A percentile compares a stretch with the other conserved stretches of the same genome.
Evolutionary conservation across 176 grass and related monocot genomes (phyloP).

Genomic region (Lolium multiflorum): DNA sequence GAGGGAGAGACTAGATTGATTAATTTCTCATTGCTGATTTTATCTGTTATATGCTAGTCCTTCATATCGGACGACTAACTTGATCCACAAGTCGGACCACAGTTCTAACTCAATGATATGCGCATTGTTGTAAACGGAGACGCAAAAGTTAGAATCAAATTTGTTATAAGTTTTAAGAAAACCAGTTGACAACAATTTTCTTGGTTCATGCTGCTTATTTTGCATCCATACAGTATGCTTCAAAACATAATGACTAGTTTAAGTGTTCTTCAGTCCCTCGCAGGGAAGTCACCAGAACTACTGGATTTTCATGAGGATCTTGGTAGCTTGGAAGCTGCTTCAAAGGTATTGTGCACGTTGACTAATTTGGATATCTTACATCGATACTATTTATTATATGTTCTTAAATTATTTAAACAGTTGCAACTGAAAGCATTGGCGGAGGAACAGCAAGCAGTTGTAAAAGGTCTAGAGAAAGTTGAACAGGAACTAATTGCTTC

Average conservation of each 20-base stretch:
- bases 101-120: not conserved
- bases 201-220: conserved; percentile 32
- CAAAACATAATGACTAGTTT: conserved; percentile 50
- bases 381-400: conserved; percentile 33
- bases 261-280: conserved; percentile 79
- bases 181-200: not conserved
- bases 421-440: conserved; percentile 87
- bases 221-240: conserved; percentile 39
- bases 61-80: not conserved
- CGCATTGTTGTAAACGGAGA: not conserved
- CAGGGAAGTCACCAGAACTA: conserved; percentile 73
- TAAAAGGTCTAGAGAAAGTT: conserved; percentile 89
- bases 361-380: conserved; percentile 32
- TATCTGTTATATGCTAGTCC: not conserved
- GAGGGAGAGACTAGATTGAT: not conserved
- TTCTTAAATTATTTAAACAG: conserved; percentile 60
- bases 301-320: conserved; percentile 89
- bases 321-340: conserved; percentile 82
- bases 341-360: conserved; percentile 69
- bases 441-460: conserved; percentile 80
- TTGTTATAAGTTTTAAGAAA: conserved; percentile 12
- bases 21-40: not conserved
- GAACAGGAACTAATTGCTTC: conserved; percentile 83
- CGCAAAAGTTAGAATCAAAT: not conserved
- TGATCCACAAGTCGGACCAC: not conserved